A percentile compares a stretch with the other conserved stretches of the same genome.
Conservation (phyloP, 1,139 yeast species). For the Zhuliangozyma blackwelliae region DNA sequence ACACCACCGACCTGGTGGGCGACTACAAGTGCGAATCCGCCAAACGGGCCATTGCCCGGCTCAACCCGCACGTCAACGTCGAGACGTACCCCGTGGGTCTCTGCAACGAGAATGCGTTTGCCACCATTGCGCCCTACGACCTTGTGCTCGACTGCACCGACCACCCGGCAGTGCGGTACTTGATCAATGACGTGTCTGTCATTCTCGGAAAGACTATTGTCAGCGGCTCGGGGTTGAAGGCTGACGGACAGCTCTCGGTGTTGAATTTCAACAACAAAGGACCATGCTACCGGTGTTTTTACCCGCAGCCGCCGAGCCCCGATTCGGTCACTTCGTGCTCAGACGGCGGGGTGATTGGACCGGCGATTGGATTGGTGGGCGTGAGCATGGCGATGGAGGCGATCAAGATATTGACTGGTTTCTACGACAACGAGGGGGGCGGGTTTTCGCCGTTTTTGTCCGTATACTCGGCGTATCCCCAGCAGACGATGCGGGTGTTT, state of each 20-base stretch:
- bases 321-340: slow-evolving; percentile 79
- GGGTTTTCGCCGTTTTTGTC: slow-evolving; percentile 64
- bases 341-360: slow-evolving; percentile 95
- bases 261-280: slow-evolving; percentile 66
- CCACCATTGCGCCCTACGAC: slow-evolving; percentile 61
- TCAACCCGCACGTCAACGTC: slow-evolving; percentile 68
- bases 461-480: slow-evolving; percentile 70
- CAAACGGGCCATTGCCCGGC: slow-evolving; percentile 37
- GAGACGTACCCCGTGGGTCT: slow-evolving; percentile 51
- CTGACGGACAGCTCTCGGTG: slow-evolving; percentile 86
- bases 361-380: slow-evolving; percentile 91
- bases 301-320: slow-evolving; percentile 88
- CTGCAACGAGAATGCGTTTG: slow-evolving; percentile 56
- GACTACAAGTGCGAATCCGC: slow-evolving; percentile 78
- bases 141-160: slow-evolving; percentile 91
- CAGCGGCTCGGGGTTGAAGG: slow-evolving; percentile 86
- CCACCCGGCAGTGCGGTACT: slow-evolving; percentile 81
- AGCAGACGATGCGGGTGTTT: slow-evolving; percentile 66
- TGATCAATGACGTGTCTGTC: slow-evolving; percentile 84
- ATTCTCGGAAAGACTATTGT: slow-evolving; percentile 66
- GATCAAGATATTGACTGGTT: slow-evolving; percentile 63
- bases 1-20: slow-evolving; percentile 64
- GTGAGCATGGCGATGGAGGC: slow-evolving; percentile 85
- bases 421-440: slow-evolving; percentile 35
- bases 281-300: slow-evolving; percentile 93